Base-by-base conservation (phyloP, 2,329 filamentous ascomycete species). In the Ceratocystis diversiconidia region DNA sequence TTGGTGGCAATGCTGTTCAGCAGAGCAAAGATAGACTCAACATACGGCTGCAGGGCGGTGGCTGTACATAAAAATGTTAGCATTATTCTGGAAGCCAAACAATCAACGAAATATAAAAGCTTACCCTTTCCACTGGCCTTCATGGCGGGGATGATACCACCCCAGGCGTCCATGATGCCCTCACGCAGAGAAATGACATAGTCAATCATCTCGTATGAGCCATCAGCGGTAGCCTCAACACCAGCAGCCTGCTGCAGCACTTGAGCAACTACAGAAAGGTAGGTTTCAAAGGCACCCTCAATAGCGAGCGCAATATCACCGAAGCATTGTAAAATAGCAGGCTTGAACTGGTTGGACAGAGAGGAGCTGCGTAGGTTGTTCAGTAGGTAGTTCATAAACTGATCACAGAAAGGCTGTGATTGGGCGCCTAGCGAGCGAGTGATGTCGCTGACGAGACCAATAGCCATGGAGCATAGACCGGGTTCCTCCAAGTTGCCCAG, bases 141-240 rank as follows among this genome's bases (percentile, higher is more conserved):
- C 87, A 97, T 91, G 64, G 94, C 91, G 74, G 92, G 86, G 73
- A 99, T 91, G 70, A 96, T 94, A 70, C 94, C 94, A 72, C 92
- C 91, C 92, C 95, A 99, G 43, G 94, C 94, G 80, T 99, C 94
- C 87, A 97, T 96, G 70, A 99, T 97, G 71, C 92, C 94, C 74
- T 99, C 95, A 64, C 94, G 87, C 61, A 99, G 82, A 22, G 92
- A 96, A 69, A 95, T 85, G 71, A 99, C 87, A 74, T 99, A 99
- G 76, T 97, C 92, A 66, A 92, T 87, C 88, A 97, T 95, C 77
- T 99, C 94, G 71, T 92, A 94, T 62, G 88, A 89, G 67, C 88
- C 86, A 70, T 96, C 91, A 32, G 85, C 82, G 66, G 85, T 85
- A 52, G 89, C 84, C 41, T 86, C 89, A 66, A 99, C 90, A 57